Evolutionary conservation across 73 alveolate genomes (phyloP).

Genomic region (Blepharisma stoltei): DNA sequence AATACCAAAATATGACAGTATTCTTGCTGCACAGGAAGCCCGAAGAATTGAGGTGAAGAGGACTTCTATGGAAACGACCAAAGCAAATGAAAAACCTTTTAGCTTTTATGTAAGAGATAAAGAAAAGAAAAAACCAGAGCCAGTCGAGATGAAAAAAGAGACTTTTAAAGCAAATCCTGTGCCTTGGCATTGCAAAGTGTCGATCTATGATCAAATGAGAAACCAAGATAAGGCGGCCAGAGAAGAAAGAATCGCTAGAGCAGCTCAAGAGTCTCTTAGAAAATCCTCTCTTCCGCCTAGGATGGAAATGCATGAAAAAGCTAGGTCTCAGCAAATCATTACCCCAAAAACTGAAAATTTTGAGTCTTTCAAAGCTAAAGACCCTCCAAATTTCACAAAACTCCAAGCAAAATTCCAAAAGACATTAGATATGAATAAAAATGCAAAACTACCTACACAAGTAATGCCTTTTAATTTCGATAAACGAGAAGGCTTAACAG

Average conservation of each 20-base stretch:
- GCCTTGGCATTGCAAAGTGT: conserved; percentile 76
- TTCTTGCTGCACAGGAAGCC: conserved; percentile 52
- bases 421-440: conserved; percentile 75
- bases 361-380: conserved; percentile 70
- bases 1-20: conserved; percentile 56
- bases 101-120: conserved; percentile 67
- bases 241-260: conserved; percentile 79
- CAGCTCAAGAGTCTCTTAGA: conserved; percentile 82
- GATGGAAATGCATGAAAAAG: conserved; percentile 93
- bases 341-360: conserved; percentile 56
- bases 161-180: conserved; percentile 90
- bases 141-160: conserved; percentile 36
- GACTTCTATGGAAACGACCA: conserved; percentile 50
- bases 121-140: conserved; percentile 37
- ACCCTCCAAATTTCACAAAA: conserved; percentile 87
- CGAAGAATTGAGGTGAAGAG: conserved; percentile 71
- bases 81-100: conserved; percentile 68
- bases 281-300: conserved; percentile 93
- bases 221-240: conserved; percentile 65
- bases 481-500: conserved; percentile 74
- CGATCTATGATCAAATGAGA: conserved; percentile 65
- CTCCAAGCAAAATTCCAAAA: conserved; percentile 78
- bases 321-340: conserved; percentile 45
- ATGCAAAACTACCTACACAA: conserved; percentile 72
- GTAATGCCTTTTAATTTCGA: conserved; percentile 87